phyloP scores from a whole-genome alignment of 1,284 basidiomycete species.

The Thelephora terrestris region DNA sequence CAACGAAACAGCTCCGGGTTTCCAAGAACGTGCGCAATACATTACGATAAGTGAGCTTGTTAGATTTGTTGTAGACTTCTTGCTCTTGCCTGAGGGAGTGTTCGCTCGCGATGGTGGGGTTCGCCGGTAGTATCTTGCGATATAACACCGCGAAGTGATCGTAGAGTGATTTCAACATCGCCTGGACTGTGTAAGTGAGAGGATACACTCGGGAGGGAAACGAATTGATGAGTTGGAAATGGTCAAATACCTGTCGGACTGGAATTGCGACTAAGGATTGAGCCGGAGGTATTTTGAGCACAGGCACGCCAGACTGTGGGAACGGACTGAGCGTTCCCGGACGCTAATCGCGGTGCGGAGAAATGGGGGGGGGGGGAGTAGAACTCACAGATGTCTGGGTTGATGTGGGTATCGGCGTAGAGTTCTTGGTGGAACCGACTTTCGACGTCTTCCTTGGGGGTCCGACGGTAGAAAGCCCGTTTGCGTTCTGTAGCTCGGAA shows the following conservation, averaged over 20 bases:
- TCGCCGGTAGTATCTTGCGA: conserved; percentile 34
- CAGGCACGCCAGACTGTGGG: conserved; percentile 50
- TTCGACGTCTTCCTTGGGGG: conserved; percentile 56
- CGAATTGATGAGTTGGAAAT: conserved; percentile 11
- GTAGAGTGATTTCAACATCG: conserved; percentile 62
- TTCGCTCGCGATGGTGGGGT: conserved; percentile 54
- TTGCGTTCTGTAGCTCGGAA: conserved; percentile 14
- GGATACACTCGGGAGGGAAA: conserved; percentile 2
- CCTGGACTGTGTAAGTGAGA: conserved; percentile 26
- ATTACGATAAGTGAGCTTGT: conserved; percentile 71
- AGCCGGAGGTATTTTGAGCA: conserved; percentile 53
- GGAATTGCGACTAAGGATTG: conserved; percentile 56
- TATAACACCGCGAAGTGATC: conserved; percentile 65
- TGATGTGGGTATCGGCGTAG: conserved; percentile 31
- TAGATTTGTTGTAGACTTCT: conserved; percentile 62
- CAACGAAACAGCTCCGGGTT: conserved; percentile 1
- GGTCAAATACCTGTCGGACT: conserved; percentile 60
- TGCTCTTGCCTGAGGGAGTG: conserved; percentile 73
- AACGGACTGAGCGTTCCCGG: conserved; percentile 1
- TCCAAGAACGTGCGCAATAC: conserved; percentile 28
- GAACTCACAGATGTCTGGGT: conserved; percentile 28
- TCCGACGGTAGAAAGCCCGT: conserved; percentile 22
- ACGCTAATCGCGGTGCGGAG: not conserved
- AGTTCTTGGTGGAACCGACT: conserved; percentile 29
- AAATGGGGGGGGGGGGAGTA: conserved; percentile 1